These are phyloP conservation scores for Penicillium expansum DNA, from an alignment of 2,329 filamentous ascomycete genomes.

Conservation along the genomic window DNA sequence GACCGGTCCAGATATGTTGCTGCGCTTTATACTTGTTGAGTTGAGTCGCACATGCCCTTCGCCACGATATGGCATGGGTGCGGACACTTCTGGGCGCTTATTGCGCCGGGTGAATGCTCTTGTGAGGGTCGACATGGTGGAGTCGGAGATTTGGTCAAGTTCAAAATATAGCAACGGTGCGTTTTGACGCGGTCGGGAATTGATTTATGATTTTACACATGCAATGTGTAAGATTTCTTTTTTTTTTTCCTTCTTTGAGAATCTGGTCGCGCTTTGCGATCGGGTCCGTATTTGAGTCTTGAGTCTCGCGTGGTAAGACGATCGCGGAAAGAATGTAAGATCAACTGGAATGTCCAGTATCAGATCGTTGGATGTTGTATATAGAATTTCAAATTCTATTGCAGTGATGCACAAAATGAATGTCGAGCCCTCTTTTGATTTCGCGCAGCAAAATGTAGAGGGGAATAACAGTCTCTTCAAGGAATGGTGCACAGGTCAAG, in stretches of 20 bases:
- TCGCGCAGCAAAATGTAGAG: constrained; percentile 33
- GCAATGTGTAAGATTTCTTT: constrained; percentile 4
- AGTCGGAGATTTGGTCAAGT: neutral
- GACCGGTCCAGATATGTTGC: constrained; percentile 76
- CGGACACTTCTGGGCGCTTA: constrained; percentile 47
- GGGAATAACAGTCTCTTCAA: constrained; percentile 23
- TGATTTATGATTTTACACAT: constrained; percentile 4
- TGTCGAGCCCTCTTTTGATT: constrained; percentile 16
- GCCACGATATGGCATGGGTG: constrained; percentile 42
- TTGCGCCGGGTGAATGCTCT: constrained; percentile 50
- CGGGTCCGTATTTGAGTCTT: constrained; percentile 18
- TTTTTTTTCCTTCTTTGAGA: neutral
- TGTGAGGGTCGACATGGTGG: constrained; percentile 40
- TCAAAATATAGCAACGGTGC: neutral
- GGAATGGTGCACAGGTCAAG: constrained; percentile 34
- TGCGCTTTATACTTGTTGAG: constrained; percentile 47
- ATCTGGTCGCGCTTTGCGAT: constrained; percentile 8
- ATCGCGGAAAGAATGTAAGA: constrained; percentile 36
- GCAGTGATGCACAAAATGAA: constrained; percentile 18
- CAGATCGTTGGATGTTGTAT: constrained; percentile 13
- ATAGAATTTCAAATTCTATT: constrained; percentile 2
- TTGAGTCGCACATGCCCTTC: constrained; percentile 46
- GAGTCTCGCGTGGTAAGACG: constrained; percentile 28
- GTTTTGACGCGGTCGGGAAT: constrained; percentile 6
- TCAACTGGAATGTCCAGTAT: constrained; percentile 32